These are phyloP conservation scores for Rhynchosporium agropyri DNA, from an alignment of 2,329 filamentous ascomycete genomes.

Conservation along the genomic window DNA sequence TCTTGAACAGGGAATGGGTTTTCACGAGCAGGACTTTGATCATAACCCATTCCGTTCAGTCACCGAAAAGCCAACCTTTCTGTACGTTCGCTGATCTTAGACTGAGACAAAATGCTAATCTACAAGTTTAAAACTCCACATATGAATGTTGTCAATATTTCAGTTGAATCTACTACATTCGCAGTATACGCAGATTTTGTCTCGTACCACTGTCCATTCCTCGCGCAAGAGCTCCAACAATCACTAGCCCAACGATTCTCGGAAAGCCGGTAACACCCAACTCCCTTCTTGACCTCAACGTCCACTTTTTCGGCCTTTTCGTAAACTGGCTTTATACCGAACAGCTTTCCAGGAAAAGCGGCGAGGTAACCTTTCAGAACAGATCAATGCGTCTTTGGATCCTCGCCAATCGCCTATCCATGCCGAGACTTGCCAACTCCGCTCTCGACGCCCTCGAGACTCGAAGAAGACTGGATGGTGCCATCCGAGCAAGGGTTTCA, in stretches of 20 bases:
- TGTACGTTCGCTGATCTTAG: neutral
- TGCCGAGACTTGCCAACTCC: slow-evolving; percentile 17
- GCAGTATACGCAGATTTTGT: slow-evolving; percentile 8
- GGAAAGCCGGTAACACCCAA: neutral
- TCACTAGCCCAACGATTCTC: neutral
- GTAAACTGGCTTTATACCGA: slow-evolving; percentile 12
- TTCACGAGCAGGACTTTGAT: too few relatives aligned
- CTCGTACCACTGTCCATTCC: slow-evolving; percentile 8
- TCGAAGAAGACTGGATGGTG: neutral
- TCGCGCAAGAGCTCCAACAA: neutral
- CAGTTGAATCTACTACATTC: neutral
- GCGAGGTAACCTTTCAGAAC: slow-evolving; percentile 13
- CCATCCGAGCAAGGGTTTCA: slow-evolving; percentile 8
- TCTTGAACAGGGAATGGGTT: too few relatives aligned
- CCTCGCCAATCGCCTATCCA: slow-evolving; percentile 5
- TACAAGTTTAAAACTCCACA: slow-evolving; percentile 4
- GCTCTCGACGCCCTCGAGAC: slow-evolving; percentile 18
- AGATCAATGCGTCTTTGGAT: slow-evolving; percentile 16
- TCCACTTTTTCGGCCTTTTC: slow-evolving; percentile 1
- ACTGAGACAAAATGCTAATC: neutral
- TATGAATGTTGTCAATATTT: neutral
- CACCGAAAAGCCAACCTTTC: neutral
- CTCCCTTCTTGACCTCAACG: neutral
- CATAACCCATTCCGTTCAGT: too few relatives aligned
- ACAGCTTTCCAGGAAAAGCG: neutral